Base-by-base conservation (phyloP, 345 rosid genomes). In the Eucalyptus tenuipes region DNA sequence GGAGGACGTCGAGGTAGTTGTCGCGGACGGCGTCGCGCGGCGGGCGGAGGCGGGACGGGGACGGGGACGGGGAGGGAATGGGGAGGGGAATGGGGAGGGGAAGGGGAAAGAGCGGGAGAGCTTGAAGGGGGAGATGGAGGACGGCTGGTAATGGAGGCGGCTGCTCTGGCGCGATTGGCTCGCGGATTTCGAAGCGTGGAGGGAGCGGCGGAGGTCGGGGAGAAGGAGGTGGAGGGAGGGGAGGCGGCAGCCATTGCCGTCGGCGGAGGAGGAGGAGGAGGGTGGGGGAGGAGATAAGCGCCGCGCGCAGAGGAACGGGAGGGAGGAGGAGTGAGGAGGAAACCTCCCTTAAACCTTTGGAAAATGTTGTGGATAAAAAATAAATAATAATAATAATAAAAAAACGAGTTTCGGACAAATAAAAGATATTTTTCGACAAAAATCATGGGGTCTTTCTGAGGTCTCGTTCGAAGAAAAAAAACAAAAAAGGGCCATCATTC, bases 1-100 rank as follows among this genome's bases (percentile, higher is more conserved):
- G 94, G 4, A 93, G 89, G 86, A 92, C 91, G 45, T 94, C 94
- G 53, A 92, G 86, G 91, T 93, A 91, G 89, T 91, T 92, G 8
- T 92, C 92, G 27, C 88, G 88, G 81, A 88, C 42, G 4, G 92
- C 66, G 89, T 92, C 94, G 12, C 81, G 79, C 40, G 88, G 40
- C 25, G 90, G 93, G 88, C 66, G 91, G 89, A 92, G 90, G 40
- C 90, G 92, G 61, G 57, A 91, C 13, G 93, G 37, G 66, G 50
- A 75, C 47, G 92, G 91, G 17, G 64, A 68, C 93, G 91, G 87
- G 92, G 37, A 44, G 88, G 87, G 93, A 90, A 82, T 5, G 82
- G 45, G 27, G 3, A 37, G 5, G 90, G 87, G 93, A 88, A 85
- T 2, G 79, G 40, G 79, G 33, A 37, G 11, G 47, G 47, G 5